phyloP scores from a whole-genome alignment of 257 asterid species.

The Cinchona pubescens region DNA sequence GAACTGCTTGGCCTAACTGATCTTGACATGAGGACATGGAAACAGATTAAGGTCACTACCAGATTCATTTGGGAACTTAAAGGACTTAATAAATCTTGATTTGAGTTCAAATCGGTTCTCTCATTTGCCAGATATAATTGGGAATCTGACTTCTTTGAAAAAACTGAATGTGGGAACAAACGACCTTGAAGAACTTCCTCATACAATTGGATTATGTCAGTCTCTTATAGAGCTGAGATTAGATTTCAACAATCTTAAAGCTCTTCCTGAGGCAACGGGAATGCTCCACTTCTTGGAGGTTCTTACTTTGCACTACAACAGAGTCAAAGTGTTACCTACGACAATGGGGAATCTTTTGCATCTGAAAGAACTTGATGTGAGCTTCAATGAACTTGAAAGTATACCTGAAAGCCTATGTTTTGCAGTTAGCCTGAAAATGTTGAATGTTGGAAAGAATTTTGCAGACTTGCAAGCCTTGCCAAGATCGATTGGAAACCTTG shows the following conservation, averaged over 20 bases:
- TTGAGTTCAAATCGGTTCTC: conserved; percentile 60
- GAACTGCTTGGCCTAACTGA: conserved; percentile 54
- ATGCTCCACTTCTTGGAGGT: conserved; percentile 58
- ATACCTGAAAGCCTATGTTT: conserved; percentile 64
- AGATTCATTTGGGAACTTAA: conserved; percentile 59
- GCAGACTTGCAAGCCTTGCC: conserved; percentile 70
- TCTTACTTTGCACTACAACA: conserved; percentile 68
- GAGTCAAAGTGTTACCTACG: conserved; percentile 55
- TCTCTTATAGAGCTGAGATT: conserved; percentile 66
- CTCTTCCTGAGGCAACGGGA: conserved; percentile 72
- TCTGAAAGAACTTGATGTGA: conserved; percentile 64
- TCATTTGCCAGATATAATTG: conserved; percentile 52
- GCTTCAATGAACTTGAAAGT: conserved; percentile 78
- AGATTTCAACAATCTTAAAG: conserved; percentile 69
- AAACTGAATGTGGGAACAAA: conserved; percentile 51
- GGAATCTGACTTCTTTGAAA: conserved; percentile 53
- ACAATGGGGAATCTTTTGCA: conserved; percentile 52
- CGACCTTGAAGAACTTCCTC: conserved; percentile 74
- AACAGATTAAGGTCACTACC: conserved; percentile 75
- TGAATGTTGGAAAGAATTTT: conserved; percentile 71
- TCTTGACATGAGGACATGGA: conserved; percentile 53
- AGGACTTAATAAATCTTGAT: conserved; percentile 54
- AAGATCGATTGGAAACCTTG: conserved; percentile 60
- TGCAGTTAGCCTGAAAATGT: conserved; percentile 38
- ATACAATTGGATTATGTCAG: conserved; percentile 60